Base-by-base conservation (phyloP, 441 rosid species). In the Raphanus hybrid region DNA sequence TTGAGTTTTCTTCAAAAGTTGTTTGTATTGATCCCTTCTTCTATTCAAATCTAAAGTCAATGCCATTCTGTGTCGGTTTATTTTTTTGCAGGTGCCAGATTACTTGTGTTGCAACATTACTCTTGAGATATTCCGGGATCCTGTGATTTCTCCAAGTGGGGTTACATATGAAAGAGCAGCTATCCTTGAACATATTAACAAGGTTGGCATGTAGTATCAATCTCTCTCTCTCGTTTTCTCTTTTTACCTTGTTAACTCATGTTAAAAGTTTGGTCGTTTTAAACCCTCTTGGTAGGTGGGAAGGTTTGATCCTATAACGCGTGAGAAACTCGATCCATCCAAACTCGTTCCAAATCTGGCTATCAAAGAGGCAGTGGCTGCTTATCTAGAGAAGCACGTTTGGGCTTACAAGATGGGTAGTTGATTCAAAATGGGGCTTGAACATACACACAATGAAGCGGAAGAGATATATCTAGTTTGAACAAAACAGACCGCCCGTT, bases 121-220 rank as follows among this genome's bases (percentile, higher is more conserved):
- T 20, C 97, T 95, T 10, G 96, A 92, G 80, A 90, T 92, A 41
- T 87, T 89, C 71, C 89, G 90, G 4, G 99, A 92, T 84, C 98
- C 98, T 54, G 98, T 95, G 71, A 85, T 93, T 64, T 82, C 94
- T 74, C 99, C 99, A n/a, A 88, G 97, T 68, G 97, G 99, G 45
- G 76, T 88, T 81, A 82, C 97, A 43, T 92, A 95, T 70, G 98
- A 95, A 83, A 92, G 97, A 84, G 89, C 91, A 8, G 92, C 82
- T 57, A 88, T 95, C 84, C 92, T 90, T 43, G 90, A 95, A 41
- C 99, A 95, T 87, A 87, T 95, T 55, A 57, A 82, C 58, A 89
- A 92, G 98, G 99, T 92, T 43, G 55, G 80, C 73, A 62, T 57
- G 57, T 34, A 34, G 8, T 14, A 20, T 73, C 20, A 9, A 0